Base-by-base conservation (phyloP, 2,329 filamentous ascomycete species). In the Penicillium hesseltinei region DNA sequence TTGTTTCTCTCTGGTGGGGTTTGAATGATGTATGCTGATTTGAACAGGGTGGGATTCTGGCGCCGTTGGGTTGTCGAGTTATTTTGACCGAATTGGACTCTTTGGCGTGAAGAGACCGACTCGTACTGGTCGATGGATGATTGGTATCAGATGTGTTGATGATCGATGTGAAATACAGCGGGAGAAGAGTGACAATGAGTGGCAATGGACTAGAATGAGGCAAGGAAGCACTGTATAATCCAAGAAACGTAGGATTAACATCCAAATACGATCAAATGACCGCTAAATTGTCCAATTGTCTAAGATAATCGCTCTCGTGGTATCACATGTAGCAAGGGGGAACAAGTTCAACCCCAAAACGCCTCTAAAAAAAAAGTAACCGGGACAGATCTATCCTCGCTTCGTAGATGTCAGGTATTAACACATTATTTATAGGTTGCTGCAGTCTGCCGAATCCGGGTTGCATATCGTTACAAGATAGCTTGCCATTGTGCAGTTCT, bases 21-120 rank as follows among this genome's bases (percentile, higher is more conserved):
- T n/a, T 38, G 8, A 25, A 25, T 10, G 49, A 13, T 19, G 3
- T 27, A 36, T 55, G 39, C 56, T 65, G 49, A 61, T 50, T 40
- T 50, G 13, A 33, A 35, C 10, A 68, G 66, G 66, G 66, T 10
- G 66, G 66, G 3, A 68, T 68, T 47, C 56, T 68, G 52, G 66
- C 66, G 11, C 66, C 66, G 11, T 49, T 68, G 55, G 61, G 55
- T 10, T 57, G 66, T 54, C 57, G 59, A 2, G 63, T 64, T 42
- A 54, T 66, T n/a, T 19, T 66, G 8, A 42, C 35, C 1, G 54
- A 60, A 40, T 42, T 59, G 39, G 27, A 39, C 8, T 7, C 35
- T 42, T 36, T 15, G 8, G 35, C 19, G 8, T 25, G 25, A 15
- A 27, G 9, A 38, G 19, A n/a, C 15, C 17, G 40, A 25, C 15